These are phyloP conservation scores for Gossypium mustelinum DNA, from an alignment of 345 rosid species.

Conservation along the genomic window DNA sequence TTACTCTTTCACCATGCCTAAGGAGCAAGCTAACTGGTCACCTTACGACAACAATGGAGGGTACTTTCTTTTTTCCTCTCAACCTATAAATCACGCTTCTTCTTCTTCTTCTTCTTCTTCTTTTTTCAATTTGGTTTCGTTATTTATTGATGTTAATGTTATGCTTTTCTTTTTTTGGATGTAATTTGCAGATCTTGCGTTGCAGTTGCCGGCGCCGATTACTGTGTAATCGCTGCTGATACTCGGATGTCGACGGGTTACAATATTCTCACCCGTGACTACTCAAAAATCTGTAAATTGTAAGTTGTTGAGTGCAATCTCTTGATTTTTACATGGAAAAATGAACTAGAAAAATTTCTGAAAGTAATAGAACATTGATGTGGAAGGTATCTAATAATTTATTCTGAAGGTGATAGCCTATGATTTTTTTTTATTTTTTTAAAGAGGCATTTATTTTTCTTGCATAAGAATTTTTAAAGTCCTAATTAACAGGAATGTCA, in stretches of 20 bases:
- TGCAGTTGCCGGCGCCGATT: constrained; percentile 87
- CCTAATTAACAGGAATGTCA: too few relatives aligned
- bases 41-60: constrained; percentile 99
- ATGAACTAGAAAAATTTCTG: neutral
- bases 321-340: neutral
- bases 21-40: constrained; percentile 76
- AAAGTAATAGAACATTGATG: neutral
- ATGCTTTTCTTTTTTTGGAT: neutral
- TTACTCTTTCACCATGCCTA: constrained; percentile 44
- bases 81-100: neutral
- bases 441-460: neutral
- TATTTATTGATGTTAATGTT: neutral
- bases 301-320: constrained; percentile 19
- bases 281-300: constrained; percentile 82
- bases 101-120: neutral
- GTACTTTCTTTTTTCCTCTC: constrained; percentile 29
- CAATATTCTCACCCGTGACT: constrained; percentile 80
- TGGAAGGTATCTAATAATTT: neutral
- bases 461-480: neutral
- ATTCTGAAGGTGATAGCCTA: neutral
- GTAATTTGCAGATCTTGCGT: constrained; percentile 62
- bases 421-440: neutral
- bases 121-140: neutral
- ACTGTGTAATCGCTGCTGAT: constrained; percentile 91
- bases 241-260: constrained; percentile 92